Base-by-base conservation (phyloP, 257 asterid species). In the Perilla frutescens region DNA sequence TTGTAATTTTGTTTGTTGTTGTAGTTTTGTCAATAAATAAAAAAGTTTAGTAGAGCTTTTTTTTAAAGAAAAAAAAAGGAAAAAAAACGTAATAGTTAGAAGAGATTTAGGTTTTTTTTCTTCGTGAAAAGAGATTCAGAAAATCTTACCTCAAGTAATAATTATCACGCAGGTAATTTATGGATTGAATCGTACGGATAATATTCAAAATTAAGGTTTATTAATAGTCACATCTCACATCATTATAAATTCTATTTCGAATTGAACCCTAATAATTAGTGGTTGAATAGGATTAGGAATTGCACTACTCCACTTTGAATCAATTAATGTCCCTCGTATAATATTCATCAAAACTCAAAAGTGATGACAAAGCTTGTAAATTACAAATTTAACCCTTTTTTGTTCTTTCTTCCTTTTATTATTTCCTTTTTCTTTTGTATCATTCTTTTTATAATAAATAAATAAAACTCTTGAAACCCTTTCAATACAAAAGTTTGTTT, bases 261-360 rank as follows among this genome's bases (percentile, higher is more conserved):
- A 4, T 39, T 62, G 43, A 64, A 45, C 41, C 56, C 8, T 64
- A 64, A 64, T 15, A 10, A 64, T 9, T 43, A 31, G 26, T 1
- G 10, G 26, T 64, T 45, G 53, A 15, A 40, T 43, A 44, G n/a
- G 10, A 64, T 44, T 44, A 36, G 66, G 0, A 9, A 2, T 10
- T 13, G 68, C 34, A 43, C 26, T 64, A 64, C 20, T 64, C 70
- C 41, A 64, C 10, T 44, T 41, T 15, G 41, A 44, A 64, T 43
- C 40, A 20, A 64, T 43, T 20, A 20, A 64, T 64, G 2, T 43
- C 20, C n/a, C 1, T 44, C 5, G 54, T 63, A 20, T 29, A 34
- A 8, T 6, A 63, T 20, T 63, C 69, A 8, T 43, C 10, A 59
- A 10, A 0, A 20, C 26, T 20, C 26, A 20, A 34, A 64, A 64